Conservation (phyloP, 257 asterid genomes). For the Parsonsia alboflavescens region DNA sequence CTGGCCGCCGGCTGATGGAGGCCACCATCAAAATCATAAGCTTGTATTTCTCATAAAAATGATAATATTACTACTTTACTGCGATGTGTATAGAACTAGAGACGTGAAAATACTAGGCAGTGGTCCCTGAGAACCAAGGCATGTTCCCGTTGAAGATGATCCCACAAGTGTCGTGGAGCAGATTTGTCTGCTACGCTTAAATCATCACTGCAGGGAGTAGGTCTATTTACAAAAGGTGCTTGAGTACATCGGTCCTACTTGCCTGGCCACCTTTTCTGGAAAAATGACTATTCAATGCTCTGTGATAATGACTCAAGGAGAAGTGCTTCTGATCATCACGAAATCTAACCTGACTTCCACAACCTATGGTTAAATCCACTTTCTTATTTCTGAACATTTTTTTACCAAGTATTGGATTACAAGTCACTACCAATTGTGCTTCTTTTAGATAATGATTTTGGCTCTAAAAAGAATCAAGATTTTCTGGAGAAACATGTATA, state of each 20-base stretch:
- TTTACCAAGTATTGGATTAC: too few species aligned
- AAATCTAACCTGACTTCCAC: background rate
- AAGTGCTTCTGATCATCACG: background rate
- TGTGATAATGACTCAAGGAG: background rate
- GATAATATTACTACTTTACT: background rate
- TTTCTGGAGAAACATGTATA: too few species aligned
- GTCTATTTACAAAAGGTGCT: background rate
- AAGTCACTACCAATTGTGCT: too few species aligned
- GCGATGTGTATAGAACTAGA: background rate
- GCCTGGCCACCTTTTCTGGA: slow-evolving; percentile 6
- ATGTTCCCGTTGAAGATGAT: background rate
- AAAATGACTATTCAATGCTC: background rate
- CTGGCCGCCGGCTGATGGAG: background rate
- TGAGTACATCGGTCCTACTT: slow-evolving; percentile 6
- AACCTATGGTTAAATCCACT: background rate
- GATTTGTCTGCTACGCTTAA: slow-evolving; percentile 1
- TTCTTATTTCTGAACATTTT: background rate
- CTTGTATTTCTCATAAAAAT: background rate
- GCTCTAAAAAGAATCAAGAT: too few species aligned
- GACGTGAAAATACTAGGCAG: background rate
- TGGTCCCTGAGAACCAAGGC: background rate
- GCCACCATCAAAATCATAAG: background rate
- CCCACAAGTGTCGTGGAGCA: background rate
- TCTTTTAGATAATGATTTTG: too few species aligned
- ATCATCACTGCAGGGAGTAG: background rate